Evolutionary conservation across 805 yeast genomes (phyloP).

Genomic region (Starmerella asiatica): DNA sequence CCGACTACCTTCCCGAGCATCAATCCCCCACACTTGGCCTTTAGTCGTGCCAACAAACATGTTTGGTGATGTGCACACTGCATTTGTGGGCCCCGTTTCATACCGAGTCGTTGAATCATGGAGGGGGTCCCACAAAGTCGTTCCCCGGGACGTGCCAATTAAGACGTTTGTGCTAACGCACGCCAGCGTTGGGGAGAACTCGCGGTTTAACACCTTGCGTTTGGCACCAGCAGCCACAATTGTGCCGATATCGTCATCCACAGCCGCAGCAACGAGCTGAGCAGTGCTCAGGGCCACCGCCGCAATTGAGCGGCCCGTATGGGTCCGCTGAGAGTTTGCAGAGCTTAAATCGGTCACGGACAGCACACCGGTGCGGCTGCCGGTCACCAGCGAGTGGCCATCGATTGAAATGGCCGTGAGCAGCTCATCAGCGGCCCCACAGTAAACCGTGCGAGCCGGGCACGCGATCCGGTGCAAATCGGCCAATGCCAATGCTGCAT

Average conservation of each 20-base stretch:
- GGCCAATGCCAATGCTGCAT: neutral
- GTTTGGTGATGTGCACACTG: no score
- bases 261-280: slow-evolving; percentile 6
- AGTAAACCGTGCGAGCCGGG: neutral
- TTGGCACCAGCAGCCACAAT: neutral
- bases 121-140: slow-evolving; percentile 3
- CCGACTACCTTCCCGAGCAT: slow-evolving; percentile 1
- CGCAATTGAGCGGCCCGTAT: slow-evolving; percentile 7
- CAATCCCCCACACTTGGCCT: neutral
- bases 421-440: slow-evolving; percentile 1
- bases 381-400: slow-evolving; percentile 2
- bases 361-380: slow-evolving; percentile 9
- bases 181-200: slow-evolving; percentile 2
- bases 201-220: neutral
- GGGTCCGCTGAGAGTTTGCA: neutral
- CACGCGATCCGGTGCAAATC: neutral
- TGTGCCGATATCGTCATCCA: slow-evolving; percentile 7
- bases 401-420: neutral
- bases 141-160: neutral
- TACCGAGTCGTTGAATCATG: neutral
- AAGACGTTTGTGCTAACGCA: neutral
- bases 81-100: neutral
- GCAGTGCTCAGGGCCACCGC: neutral
- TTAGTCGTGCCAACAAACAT: slow-evolving; percentile 2
- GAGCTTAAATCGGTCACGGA: neutral